phyloP scores from a whole-genome alignment of 2,329 filamentous ascomycete genomes.

The Torrubiella hemipterigena region DNA sequence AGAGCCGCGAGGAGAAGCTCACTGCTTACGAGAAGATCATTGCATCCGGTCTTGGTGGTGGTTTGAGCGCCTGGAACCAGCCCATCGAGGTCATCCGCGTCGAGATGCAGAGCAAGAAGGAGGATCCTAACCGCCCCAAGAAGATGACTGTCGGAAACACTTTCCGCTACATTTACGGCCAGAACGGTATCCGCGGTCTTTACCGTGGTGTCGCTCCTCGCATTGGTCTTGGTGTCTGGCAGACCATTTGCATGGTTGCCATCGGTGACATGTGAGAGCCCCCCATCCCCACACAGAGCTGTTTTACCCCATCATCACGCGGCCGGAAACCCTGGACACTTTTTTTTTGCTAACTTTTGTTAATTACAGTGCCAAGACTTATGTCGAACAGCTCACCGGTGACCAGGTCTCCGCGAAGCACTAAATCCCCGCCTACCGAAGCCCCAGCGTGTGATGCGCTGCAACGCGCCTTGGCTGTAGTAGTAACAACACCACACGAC shows the following conservation, averaged over 20 bases:
- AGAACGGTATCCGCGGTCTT: slow-evolving; percentile 80
- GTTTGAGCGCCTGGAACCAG: slow-evolving; percentile 96
- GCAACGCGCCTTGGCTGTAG: no score
- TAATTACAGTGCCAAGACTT: slow-evolving; percentile 46
- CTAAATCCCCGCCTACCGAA: no score
- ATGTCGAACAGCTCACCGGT: slow-evolving; percentile 55
- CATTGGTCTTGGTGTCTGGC: slow-evolving; percentile 93
- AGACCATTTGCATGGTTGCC: slow-evolving; percentile 99
- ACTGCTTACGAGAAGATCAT: slow-evolving; percentile 75
- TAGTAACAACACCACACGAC: no score
- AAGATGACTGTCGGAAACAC: slow-evolving; percentile 95
- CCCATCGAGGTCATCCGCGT: slow-evolving; percentile 99
- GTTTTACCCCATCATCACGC: no score
- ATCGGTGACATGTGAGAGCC: slow-evolving; percentile 84
- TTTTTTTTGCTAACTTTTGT: slow-evolving; percentile 1
- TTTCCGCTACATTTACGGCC: slow-evolving; percentile 75
- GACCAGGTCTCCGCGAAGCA: slow-evolving; percentile 55
- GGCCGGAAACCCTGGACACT: no score
- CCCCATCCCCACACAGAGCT: slow-evolving; percentile 4
- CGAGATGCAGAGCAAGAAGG: slow-evolving; percentile 99
- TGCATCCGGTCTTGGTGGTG: slow-evolving; percentile 79
- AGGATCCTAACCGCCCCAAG: slow-evolving; percentile 94
- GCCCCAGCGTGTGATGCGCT: no score
- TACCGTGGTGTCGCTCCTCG: slow-evolving; percentile 93
- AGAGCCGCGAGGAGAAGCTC: slow-evolving; percentile 71